Evolutionary conservation across 139 green algal genomes (phyloP).

Genomic region (Gonium pectorale): DNA sequence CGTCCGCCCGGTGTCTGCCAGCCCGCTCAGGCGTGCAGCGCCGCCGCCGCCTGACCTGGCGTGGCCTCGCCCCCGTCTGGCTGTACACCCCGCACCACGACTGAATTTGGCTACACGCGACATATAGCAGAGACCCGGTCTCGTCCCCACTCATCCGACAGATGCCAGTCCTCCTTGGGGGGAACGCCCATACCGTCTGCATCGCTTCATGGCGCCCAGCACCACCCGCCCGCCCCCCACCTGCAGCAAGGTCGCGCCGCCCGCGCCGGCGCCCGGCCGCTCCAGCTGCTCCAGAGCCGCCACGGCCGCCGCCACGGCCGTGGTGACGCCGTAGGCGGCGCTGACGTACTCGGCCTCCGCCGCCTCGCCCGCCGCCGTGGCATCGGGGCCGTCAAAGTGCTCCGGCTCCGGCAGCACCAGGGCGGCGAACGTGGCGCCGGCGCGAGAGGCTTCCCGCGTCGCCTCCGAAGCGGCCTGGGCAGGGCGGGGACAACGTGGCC

Average conservation of each 20-base stretch:
- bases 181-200: too few species aligned
- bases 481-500: too few species aligned
- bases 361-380: constrained; percentile 6
- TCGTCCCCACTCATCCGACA: too few species aligned
- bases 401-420: not conserved
- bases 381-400: not conserved
- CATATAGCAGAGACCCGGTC: too few species aligned
- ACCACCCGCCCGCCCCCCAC: not conserved
- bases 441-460: not conserved
- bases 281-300: not conserved
- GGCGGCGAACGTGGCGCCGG: not conserved
- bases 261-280: not conserved
- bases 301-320: not conserved
- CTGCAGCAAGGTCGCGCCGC: not conserved
- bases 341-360: constrained; percentile 32
- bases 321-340: constrained; percentile 29
- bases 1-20: too few species aligned
- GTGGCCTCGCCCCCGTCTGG: too few species aligned
- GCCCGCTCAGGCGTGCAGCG: too few species aligned
- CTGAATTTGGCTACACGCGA: too few species aligned
- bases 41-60: too few species aligned
- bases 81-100: too few species aligned
- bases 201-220: too few species aligned
- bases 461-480: constrained; percentile 21
- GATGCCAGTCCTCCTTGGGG: too few species aligned